Conservation (phyloP, 768 basidiomycete genomes). For the Candolleomyces efflorescens region DNA sequence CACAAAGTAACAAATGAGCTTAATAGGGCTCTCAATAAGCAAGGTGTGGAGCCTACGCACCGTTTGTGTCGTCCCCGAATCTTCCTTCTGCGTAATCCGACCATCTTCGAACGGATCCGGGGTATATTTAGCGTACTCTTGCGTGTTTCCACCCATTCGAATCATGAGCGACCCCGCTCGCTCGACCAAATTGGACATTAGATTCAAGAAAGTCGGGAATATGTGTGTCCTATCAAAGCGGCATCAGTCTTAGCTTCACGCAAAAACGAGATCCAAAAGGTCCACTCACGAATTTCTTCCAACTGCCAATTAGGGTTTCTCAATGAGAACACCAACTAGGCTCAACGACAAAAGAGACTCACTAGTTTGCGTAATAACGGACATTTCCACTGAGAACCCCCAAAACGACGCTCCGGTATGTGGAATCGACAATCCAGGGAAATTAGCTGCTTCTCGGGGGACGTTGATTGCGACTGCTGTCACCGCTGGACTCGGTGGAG, state of each 20-base stretch:
- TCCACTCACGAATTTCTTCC: slow-evolving; percentile 40
- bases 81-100: slow-evolving; percentile 42
- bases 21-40: neutral
- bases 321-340: neutral
- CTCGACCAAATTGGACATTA: slow-evolving; percentile 66
- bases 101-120: slow-evolving; percentile 35
- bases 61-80: slow-evolving; percentile 29
- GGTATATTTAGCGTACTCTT: slow-evolving; percentile 57
- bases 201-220: slow-evolving; percentile 65
- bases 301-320: slow-evolving; percentile 24
- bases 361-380: slow-evolving; percentile 55
- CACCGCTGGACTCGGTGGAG: slow-evolving; percentile 36
- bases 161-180: slow-evolving; percentile 59
- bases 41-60: slow-evolving; percentile 22
- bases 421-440: slow-evolving; percentile 15
- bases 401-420: slow-evolving; percentile 20
- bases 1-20: neutral
- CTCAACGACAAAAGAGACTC: slow-evolving; percentile 19
- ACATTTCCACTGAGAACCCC: slow-evolving; percentile 63
- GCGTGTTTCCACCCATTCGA: slow-evolving; percentile 80
- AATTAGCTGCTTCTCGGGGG: slow-evolving; percentile 25
- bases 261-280: neutral
- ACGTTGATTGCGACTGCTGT: slow-evolving; percentile 43
- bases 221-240: slow-evolving; percentile 24
- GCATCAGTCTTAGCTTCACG: neutral